Base-by-base conservation (phyloP, 163 green algal species). In the Volvox carteri region DNA sequence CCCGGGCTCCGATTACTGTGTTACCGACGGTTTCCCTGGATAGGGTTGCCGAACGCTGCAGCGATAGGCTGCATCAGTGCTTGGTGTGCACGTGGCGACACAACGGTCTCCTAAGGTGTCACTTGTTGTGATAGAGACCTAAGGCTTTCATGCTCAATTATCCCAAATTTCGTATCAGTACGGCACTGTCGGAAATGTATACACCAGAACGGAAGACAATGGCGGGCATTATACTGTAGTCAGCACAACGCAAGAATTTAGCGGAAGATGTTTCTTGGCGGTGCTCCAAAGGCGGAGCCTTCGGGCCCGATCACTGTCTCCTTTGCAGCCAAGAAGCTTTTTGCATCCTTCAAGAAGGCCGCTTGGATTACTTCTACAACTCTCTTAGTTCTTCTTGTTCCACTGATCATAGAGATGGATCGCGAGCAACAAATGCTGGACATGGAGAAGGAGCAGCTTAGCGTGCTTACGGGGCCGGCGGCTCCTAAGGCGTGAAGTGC, bases 351-450 rank as follows among this genome's bases (percentile, higher is more conserved):
- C 77, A 97, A 97, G 78, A 99, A 99, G 91, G 97, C 97, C 52
- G 95, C 94, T 39, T 99, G 97, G 97, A 98, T 99, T 44, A 90
- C 95, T 4, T 96, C 94, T 14, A 99, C 97, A 25, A 97, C 96
- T 9, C 95, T 98, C 56, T 88, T 99, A 14, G 91, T 99, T 9
- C 90, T 99, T 12, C 92, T 98, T 1, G 95, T 99, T n/a, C 97
- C 97, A 8, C 91, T 99, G 9, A 98, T 99, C 39, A 98, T 99
- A 41, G 97, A 99, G 90, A 98, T 99, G 97, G 98, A 99, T 79
- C 91, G 96, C 12, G 97, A 99, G 92, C 93, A 97, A 84, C 97
- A 99, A 93, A 90, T 98, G 81, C 85, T 98, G 11, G 97, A 99
- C 62, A 95, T 99, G 84, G 97, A 99, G 93, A 97, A 94, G 83